Evolutionary conservation across 305 asterid species (phyloP).

Genomic region (Fraxinus ornus): DNA sequence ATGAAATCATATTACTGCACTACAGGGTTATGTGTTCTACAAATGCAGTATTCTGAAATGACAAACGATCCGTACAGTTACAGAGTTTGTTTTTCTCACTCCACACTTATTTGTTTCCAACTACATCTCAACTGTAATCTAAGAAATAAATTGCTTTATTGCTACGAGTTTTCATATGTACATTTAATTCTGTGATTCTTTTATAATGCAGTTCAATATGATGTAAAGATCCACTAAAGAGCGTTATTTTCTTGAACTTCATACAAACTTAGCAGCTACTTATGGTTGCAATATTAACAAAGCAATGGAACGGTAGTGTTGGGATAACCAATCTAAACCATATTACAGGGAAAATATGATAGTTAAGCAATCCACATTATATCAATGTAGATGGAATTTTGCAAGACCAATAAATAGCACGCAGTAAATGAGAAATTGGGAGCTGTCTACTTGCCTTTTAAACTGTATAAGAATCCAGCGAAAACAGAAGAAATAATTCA

Average conservation of each 20-base stretch:
- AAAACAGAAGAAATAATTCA: constrained; percentile 96
- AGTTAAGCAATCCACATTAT: neutral
- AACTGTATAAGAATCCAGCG: constrained; percentile 99
- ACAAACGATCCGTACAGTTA: neutral
- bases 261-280: neutral
- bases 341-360: neutral
- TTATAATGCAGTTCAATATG: neutral
- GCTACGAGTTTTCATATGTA: neutral
- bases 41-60: neutral
- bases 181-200: neutral
- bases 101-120: neutral
- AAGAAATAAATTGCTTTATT: neutral
- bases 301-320: neutral
- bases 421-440: neutral
- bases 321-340: neutral
- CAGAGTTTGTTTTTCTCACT: neutral
- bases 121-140: neutral
- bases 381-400: neutral
- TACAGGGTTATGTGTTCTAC: neutral
- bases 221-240: neutral
- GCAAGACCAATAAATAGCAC: neutral
- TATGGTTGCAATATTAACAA: neutral
- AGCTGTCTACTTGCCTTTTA: constrained; percentile 63
- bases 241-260: neutral
- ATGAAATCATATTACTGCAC: neutral